Conservation (phyloP, 352 stramenopile genomes). For the Hyaloperonospora brassicae region DNA sequence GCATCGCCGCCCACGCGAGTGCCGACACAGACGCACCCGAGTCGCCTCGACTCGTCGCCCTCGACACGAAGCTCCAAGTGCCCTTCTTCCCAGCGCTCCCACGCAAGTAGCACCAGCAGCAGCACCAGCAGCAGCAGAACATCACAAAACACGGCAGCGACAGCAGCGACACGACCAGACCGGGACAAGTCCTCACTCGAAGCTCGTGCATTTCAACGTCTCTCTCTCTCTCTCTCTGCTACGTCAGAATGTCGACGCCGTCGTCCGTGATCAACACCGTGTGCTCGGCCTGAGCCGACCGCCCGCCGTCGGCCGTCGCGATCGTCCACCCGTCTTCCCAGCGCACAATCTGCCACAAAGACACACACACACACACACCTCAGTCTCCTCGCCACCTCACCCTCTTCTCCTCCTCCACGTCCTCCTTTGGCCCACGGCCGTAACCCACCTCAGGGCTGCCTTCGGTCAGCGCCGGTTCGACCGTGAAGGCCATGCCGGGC, state of each 20-base stretch:
- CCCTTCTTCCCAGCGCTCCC: slow-evolving; percentile 48
- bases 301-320: slow-evolving; percentile 87
- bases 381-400: too few species aligned
- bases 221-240: slow-evolving; percentile 3
- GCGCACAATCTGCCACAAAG: slow-evolving; percentile 54
- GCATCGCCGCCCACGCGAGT: slow-evolving; percentile 49
- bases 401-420: too few species aligned
- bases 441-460: slow-evolving; percentile 64
- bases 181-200: too few species aligned
- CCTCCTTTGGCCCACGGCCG: not conserved
- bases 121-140: too few species aligned
- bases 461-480: slow-evolving; percentile 96
- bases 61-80: slow-evolving; percentile 76
- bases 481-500: slow-evolving; percentile 96
- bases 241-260: slow-evolving; percentile 93
- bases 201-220: not conserved
- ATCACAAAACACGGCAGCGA: too few species aligned
- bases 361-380: too few species aligned
- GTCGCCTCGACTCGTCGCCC: slow-evolving; percentile 32
- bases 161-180: too few species aligned
- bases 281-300: slow-evolving; percentile 96
- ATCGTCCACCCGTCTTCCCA: slow-evolving; percentile 97
- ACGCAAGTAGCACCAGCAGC: not conserved
- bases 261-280: slow-evolving; percentile 94
- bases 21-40: slow-evolving; percentile 8